These are phyloP conservation scores for Tricholoma sp. DNA, from an alignment of 768 basidiomycete species.

Conservation along the genomic window DNA sequence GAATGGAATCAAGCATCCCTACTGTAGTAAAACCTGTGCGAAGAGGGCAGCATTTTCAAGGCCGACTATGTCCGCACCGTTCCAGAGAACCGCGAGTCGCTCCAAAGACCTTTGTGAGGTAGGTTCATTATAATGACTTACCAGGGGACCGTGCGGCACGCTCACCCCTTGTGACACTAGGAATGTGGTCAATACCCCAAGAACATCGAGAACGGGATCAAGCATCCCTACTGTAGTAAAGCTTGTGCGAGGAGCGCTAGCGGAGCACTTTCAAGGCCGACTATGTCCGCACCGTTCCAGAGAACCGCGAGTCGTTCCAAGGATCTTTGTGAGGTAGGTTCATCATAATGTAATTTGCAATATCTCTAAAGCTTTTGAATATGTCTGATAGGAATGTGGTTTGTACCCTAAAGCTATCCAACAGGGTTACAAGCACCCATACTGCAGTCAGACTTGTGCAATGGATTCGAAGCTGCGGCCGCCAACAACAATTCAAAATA, in stretches of 20 bases:
- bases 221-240: conserved; percentile 13
- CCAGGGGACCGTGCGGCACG: background rate
- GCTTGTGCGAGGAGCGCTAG: conserved; percentile 10
- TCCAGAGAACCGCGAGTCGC: background rate
- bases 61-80: background rate
- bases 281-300: background rate
- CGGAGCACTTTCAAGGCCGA: background rate
- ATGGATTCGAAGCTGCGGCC: conserved; percentile 1
- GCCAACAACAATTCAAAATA: background rate
- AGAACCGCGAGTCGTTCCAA: background rate
- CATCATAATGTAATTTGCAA: background rate
- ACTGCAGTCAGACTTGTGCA: conserved; percentile 12
- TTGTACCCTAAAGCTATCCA: conserved; percentile 4
- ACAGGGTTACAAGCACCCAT: conserved; percentile 6
- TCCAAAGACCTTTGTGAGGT: conserved; percentile 1
- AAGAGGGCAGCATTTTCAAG: conserved; percentile 2
- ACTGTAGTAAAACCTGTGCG: conserved; percentile 13
- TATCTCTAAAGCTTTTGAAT: background rate
- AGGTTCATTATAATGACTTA: background rate
- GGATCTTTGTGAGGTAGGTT: conserved; percentile 4
- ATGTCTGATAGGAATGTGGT: conserved; percentile 11
- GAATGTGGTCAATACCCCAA: conserved; percentile 9
- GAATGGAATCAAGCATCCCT: conserved; percentile 10
- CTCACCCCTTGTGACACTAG: background rate
- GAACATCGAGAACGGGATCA: conserved; percentile 4